Evolutionary conservation across 257 asterid species (phyloP).

Genomic region (Salvia rosmarinus): DNA sequence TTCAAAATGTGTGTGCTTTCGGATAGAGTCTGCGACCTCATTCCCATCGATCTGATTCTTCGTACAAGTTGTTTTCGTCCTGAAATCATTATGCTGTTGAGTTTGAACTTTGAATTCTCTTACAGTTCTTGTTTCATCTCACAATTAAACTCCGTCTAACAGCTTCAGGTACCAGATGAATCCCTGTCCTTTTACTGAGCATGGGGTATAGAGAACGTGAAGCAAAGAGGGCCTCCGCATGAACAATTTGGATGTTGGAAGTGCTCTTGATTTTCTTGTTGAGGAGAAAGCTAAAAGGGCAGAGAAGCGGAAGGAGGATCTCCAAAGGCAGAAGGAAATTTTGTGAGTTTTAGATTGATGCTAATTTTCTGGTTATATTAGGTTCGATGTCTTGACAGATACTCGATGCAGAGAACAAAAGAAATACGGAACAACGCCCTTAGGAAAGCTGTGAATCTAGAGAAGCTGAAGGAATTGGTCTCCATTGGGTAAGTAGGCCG

Average conservation of each 20-base stretch:
- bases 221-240: constrained; percentile 94
- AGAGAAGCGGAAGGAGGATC: constrained; percentile 62
- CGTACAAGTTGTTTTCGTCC: not conserved
- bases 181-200: constrained; percentile 65
- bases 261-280: constrained; percentile 80
- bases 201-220: constrained; percentile 82
- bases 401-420: constrained; percentile 76
- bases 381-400: constrained; percentile 26
- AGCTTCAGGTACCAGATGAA: constrained; percentile 96
- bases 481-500: constrained; percentile 69
- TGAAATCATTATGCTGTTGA: not conserved
- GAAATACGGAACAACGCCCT: constrained; percentile 80
- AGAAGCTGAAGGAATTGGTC: constrained; percentile 66
- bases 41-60: constrained; percentile 2
- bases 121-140: constrained; percentile 7
- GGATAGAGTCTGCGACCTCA: not conserved
- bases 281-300: constrained; percentile 65
- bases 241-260: constrained; percentile 74
- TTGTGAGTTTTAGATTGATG: constrained; percentile 42
- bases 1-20: not conserved
- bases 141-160: constrained; percentile 28
- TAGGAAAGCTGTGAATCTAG: constrained; percentile 78
- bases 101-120: not conserved
- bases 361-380: constrained; percentile 12
- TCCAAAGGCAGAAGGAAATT: constrained; percentile 59